Evolutionary conservation across 257 asterid genomes (phyloP), one percentile per base, ranked within the genome.

Genomic region (Avicennia marina): DNA sequence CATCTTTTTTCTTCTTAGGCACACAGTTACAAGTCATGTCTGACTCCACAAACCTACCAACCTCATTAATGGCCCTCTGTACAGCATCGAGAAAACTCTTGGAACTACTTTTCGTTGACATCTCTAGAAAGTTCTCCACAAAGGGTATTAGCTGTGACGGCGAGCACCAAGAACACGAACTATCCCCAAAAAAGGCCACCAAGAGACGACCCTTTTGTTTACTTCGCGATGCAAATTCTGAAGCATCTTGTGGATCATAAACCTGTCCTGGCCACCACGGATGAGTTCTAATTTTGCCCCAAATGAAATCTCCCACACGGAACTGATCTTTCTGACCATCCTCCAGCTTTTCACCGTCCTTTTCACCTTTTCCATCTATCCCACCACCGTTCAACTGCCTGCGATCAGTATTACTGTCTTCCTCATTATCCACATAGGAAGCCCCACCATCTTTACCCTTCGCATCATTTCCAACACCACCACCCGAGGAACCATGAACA

Each of bases 251-350:
- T 17, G 84, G 62, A 56, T 81, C 84, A 68, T 80, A 81, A 16
- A 89, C 66, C 69, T 78, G 87, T 10, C 95, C 95, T 0, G 97
- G 97, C 95, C 95, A 89, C 95, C 95, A 86, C 0, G 94, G 94
- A 55, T 83, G 94, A 58, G 87, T 69, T 63, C 60, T 89, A 39
- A 86, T 78, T 78, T 89, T 84, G 12, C 88, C 81, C 81, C 78
- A 71, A 42, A 75, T 75, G 10, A 75, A 63, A 64, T 75, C 81
- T 13, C 77, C 81, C 42, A 64, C 75, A 17, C 19, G 52, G 45
- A 66, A 71, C 22, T 4, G 26, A 15, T 25, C 12, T 1, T 71
- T 70, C 18, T 25, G 15, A 29, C 7, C 33, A 45, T 29, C 59
- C n/a, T 55, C 50, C 53, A 6, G 3, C 43, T 57, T 43, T 44